Percentiles rank a stretch among this genome's conserved stretches.
Evolutionary conservation across 345 rosid species (phyloP).

Genomic region (Noccaea bulbosa): DNA sequence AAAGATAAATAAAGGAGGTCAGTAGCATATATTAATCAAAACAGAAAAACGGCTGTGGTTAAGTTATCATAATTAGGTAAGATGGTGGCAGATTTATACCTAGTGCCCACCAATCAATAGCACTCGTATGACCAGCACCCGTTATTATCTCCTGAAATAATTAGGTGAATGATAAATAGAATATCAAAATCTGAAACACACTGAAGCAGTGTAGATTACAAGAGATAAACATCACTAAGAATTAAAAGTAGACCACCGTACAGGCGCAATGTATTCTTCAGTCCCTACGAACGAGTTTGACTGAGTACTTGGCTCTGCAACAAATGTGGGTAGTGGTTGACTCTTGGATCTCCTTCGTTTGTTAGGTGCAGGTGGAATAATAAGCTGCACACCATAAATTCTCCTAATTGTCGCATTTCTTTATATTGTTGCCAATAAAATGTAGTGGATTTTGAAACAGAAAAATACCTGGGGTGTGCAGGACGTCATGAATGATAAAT

Average conservation of each 20-base stretch:
- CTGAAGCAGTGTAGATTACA: not conserved
- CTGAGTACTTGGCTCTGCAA: conserved; percentile 79
- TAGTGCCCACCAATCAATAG: conserved; percentile 97
- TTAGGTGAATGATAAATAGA: conserved; percentile 15
- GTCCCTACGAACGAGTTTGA: conserved; percentile 98
- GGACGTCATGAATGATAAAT: conserved; percentile 79
- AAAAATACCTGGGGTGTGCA: conserved; percentile 74
- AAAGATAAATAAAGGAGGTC: conserved; percentile 12
- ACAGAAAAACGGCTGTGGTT: not conserved
- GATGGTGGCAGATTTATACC: conserved; percentile 55
- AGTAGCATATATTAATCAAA: not conserved
- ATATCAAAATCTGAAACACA: conserved; percentile 13
- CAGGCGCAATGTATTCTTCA: conserved; percentile 98
- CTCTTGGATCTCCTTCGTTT: conserved; percentile 74
- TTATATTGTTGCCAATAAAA: not conserved
- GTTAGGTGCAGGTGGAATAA: conserved; percentile 54
- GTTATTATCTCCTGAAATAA: conserved; percentile 86
- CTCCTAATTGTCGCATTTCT: conserved; percentile 4
- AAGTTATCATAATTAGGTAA: not conserved
- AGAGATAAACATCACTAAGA: conserved; percentile 22
- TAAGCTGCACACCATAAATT: conserved; percentile 52
- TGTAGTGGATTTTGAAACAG: conserved; percentile 5
- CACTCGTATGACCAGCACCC: conserved; percentile 86
- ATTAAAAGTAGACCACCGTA: conserved; percentile 46
- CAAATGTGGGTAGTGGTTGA: conserved; percentile 71